A percentile compares a stretch with the other conserved stretches of the same genome.
These are phyloP conservation scores for Russula earlei DNA, from an alignment of 768 basidiomycete genomes.

Conservation along the genomic window DNA sequence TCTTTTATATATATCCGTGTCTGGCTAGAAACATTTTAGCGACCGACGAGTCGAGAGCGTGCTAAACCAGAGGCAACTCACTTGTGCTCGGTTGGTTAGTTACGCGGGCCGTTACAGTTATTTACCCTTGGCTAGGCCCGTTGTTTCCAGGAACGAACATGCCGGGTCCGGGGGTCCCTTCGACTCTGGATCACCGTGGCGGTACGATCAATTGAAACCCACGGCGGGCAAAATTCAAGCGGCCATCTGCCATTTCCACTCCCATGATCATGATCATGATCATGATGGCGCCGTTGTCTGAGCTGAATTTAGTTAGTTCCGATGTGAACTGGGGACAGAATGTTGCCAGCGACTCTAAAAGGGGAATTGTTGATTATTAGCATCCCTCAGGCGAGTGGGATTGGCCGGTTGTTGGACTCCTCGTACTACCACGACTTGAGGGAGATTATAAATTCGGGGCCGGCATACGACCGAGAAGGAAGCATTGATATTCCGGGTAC, in stretches of 20 bases:
- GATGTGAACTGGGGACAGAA: no score
- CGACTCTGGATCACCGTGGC: neutral
- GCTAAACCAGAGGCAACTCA: neutral
- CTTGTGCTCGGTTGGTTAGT: neutral
- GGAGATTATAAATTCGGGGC: no score
- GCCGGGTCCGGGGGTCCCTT: neutral
- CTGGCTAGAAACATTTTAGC: neutral
- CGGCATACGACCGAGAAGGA: no score
- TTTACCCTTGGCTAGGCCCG: neutral
- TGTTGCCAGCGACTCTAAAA: no score
- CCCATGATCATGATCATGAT: neutral
- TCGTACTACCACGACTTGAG: no score
- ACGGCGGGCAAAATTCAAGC: neutral
- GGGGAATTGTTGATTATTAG: no score
- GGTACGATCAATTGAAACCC: neutral
- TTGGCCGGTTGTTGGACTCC: no score
- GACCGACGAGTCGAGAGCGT: neutral
- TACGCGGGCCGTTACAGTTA: neutral
- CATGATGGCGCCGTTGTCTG: neutral
- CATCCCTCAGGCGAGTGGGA: no score
- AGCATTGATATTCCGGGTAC: no score
- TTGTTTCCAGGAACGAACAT: constrained; percentile 2
- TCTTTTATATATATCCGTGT: neutral
- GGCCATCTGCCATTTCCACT: neutral
- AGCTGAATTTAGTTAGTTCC: neutral